Evolutionary conservation across 2,329 filamentous ascomycete species (phyloP), one percentile per base, ranked within the genome.

Genomic region (Teratosphaeria viscida): DNA sequence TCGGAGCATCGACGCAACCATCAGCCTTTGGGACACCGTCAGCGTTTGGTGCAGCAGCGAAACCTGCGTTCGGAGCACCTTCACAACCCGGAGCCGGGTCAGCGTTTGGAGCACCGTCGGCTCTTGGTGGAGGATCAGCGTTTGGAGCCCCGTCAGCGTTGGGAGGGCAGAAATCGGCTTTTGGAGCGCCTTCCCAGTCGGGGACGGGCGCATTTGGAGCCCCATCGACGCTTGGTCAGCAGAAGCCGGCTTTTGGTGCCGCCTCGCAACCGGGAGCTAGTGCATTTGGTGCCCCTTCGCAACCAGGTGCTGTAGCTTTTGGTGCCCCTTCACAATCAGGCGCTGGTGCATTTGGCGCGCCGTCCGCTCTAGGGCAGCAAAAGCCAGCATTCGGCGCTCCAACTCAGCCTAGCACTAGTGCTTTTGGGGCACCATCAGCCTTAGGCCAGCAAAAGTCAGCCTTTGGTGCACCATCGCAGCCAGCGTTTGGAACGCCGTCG

Each of bases 161-260:
- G 2, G 57, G 57, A 3, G n/a, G n/a, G 32, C 62, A 58, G 35
- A 57, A 60, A 19, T 54, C 57, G 37, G 60, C 37, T 23, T 57
- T 62, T 16, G 58, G 60, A 2, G 12, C 26, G 26, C 54, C 61
- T 49, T 54, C 37, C n/a, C 27, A 27, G 29, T 12, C 29, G 10
- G 57, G 52, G n/a, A 19, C 43, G 7, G 49, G 43, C 34, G 47
- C 70, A 14, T 74, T 76, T 58, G 73, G 73, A 7, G 59, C 60
- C 11, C 56, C 64, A 11, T 64, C 65, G 12, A 52, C 49, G 2
- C 37, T 60, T 16, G 60, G 34, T 27, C 37, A 49, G 43, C 43
- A 49, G 43, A 49, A 49, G 16, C 70, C 73, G 52, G 47, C 68
- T n/a, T 73, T 75, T 57, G 72, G 73, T 11, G 61, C 59, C 7